Conservation (phyloP, 2,329 filamentous ascomycete genomes). For the Aspergillus sp. region DNA sequence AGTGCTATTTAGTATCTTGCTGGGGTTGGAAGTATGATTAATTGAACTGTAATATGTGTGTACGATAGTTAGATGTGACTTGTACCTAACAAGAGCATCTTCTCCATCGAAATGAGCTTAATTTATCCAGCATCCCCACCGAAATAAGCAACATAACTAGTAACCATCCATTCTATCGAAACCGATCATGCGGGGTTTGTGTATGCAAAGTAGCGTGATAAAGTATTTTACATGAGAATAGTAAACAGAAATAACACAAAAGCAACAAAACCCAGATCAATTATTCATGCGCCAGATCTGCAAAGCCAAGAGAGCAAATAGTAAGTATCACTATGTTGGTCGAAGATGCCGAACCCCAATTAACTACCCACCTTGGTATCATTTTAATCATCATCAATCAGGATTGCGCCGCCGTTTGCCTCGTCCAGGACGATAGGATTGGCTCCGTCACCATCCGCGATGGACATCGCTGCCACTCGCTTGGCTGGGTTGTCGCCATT, state of each 20-base stretch:
- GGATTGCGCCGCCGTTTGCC: slow-evolving; percentile 60
- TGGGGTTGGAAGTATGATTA: neutral
- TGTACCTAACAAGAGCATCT: no score
- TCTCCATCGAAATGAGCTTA: no score
- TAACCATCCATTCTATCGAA: neutral
- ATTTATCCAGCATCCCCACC: no score
- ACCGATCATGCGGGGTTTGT: neutral
- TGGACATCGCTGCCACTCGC: slow-evolving; percentile 35
- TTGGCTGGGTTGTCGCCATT: slow-evolving; percentile 46
- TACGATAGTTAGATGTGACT: neutral
- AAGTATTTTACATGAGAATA: neutral
- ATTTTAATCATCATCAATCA: slow-evolving; percentile 58
- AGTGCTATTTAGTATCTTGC: slow-evolving; percentile 60
- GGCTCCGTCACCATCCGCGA: slow-evolving; percentile 45
- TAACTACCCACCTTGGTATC: neutral
- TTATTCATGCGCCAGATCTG: neutral
- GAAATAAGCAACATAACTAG: no score
- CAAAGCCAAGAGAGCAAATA: neutral
- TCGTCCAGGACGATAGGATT: slow-evolving; percentile 51
- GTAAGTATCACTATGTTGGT: neutral
- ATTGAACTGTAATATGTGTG: neutral
- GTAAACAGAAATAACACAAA: neutral
- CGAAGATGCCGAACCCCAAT: neutral
- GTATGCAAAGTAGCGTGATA: neutral
- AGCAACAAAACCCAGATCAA: neutral